Percentiles rank a stretch among this genome's conserved stretches.
Conservation (phyloP, 352 stramenopile species). For the Pythium chondricola region DNA sequence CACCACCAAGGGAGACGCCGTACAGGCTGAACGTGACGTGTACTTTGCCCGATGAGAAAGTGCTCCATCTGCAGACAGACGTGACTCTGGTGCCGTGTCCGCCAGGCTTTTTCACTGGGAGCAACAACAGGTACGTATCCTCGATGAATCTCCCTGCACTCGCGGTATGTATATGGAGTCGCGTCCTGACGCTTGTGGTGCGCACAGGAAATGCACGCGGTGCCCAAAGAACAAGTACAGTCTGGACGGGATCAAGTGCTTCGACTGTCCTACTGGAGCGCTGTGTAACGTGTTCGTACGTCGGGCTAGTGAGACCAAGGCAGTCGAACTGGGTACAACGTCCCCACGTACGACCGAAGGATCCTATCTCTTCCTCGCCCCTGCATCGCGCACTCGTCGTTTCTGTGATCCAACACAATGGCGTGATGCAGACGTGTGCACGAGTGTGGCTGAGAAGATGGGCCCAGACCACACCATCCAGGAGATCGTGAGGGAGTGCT, state of each 20-base stretch:
- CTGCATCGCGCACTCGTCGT: constrained; percentile 29
- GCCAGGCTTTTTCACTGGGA: constrained; percentile 38
- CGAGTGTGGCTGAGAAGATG: constrained; percentile 16
- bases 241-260: constrained; percentile 52
- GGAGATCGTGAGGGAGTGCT: constrained; percentile 38
- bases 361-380: constrained; percentile 49
- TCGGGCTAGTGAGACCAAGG: constrained; percentile 41
- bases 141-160: no score
- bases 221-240: constrained; percentile 53
- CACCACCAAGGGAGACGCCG: constrained; percentile 15
- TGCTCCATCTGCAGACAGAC: constrained; percentile 24
- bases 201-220: constrained; percentile 38
- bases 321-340: constrained; percentile 33
- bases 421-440: constrained; percentile 46
- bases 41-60: constrained; percentile 23
- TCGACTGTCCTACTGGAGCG: constrained; percentile 39
- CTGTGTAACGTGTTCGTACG: constrained; percentile 46
- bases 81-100: constrained; percentile 34
- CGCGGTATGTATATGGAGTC: no score
- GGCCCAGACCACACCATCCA: constrained; percentile 12
- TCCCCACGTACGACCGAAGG: constrained; percentile 49
- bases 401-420: constrained; percentile 32
- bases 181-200: no score
- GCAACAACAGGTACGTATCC: constrained; percentile 17
- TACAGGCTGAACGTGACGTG: constrained; percentile 46